Percentiles rank a stretch among this genome's conserved stretches.
Evolutionary conservation across 78 protist genomes (phyloP).

Genomic region (Dictyostelium purpureum): DNA sequence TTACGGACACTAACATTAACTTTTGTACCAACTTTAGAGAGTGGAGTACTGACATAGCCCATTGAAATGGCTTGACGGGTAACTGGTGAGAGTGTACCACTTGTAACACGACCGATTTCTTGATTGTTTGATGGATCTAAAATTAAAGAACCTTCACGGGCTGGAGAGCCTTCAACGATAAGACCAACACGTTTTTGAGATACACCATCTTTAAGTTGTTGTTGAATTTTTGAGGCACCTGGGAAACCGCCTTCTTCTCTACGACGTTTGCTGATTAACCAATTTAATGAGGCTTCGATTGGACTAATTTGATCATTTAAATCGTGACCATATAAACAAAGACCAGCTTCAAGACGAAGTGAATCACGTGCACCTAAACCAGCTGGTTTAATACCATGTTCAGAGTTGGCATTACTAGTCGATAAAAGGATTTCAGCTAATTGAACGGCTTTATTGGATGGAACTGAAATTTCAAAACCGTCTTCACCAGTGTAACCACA

Average conservation of each 20-base stretch:
- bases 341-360: conserved; percentile 97
- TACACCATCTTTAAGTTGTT: conserved; percentile 82
- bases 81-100: conserved; percentile 91
- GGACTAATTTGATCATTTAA: conserved; percentile 90
- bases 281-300: conserved; percentile 90
- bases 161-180: conserved; percentile 89
- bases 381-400: conserved; percentile 76
- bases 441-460: conserved; percentile 6
- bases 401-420: not conserved
- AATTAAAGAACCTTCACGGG: conserved; percentile 75
- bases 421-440: conserved; percentile 76
- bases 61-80: conserved; percentile 90
- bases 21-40: conserved; percentile 66
- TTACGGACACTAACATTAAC: conserved; percentile 39
- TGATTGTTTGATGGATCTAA: conserved; percentile 19
- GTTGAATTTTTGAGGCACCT: conserved; percentile 88
- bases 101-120: conserved; percentile 91
- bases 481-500: conserved; percentile 99
- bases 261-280: conserved; percentile 91
- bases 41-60: conserved; percentile 84
- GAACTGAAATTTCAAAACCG: conserved; percentile 96
- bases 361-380: conserved; percentile 98
- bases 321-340: conserved; percentile 98
- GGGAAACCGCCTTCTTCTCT: conserved; percentile 93
- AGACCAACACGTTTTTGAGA: conserved; percentile 87